A percentile compares a stretch with the other conserved stretches of the same genome.
phyloP scores from a whole-genome alignment of 768 basidiomycete species.

The Lactarius hengduanensis region DNA sequence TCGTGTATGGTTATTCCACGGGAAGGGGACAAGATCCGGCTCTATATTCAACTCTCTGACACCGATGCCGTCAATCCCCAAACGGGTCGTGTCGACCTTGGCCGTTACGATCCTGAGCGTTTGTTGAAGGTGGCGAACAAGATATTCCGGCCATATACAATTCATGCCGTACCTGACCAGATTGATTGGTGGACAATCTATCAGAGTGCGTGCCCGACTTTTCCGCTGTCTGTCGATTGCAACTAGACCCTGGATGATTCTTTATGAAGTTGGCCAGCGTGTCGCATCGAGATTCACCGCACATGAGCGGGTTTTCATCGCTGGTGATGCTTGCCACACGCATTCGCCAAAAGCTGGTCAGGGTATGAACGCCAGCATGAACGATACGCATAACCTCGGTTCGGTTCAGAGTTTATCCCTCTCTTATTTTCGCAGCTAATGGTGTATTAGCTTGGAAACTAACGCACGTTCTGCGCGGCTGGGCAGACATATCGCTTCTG shows the following conservation, averaged over 20 bases:
- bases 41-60: slow-evolving; percentile 53
- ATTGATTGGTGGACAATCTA: slow-evolving; percentile 54
- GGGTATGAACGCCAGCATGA: slow-evolving; percentile 55
- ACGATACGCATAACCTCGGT: slow-evolving; percentile 53
- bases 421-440: neutral
- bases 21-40: slow-evolving; percentile 45
- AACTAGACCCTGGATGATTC: neutral
- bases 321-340: slow-evolving; percentile 53
- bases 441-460: slow-evolving; percentile 49
- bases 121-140: slow-evolving; percentile 46
- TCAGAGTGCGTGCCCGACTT: slow-evolving; percentile 38
- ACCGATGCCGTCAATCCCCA: slow-evolving; percentile 37
- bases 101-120: slow-evolving; percentile 39
- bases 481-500: slow-evolving; percentile 45
- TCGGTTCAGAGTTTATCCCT: neutral
- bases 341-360: slow-evolving; percentile 49
- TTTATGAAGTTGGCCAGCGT: slow-evolving; percentile 49
- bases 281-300: slow-evolving; percentile 51
- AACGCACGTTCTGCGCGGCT: slow-evolving; percentile 47
- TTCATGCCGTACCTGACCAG: slow-evolving; percentile 34
- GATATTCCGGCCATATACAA: slow-evolving; percentile 42
- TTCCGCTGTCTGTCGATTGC: neutral
- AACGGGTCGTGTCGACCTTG: slow-evolving; percentile 45
- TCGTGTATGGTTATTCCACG: slow-evolving; percentile 54
- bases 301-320: slow-evolving; percentile 52